A percentile compares a stretch with the other conserved stretches of the same genome.
Evolutionary conservation across 495 filamentous ascomycete species (phyloP).

Genomic region (Xylaria telfairii): DNA sequence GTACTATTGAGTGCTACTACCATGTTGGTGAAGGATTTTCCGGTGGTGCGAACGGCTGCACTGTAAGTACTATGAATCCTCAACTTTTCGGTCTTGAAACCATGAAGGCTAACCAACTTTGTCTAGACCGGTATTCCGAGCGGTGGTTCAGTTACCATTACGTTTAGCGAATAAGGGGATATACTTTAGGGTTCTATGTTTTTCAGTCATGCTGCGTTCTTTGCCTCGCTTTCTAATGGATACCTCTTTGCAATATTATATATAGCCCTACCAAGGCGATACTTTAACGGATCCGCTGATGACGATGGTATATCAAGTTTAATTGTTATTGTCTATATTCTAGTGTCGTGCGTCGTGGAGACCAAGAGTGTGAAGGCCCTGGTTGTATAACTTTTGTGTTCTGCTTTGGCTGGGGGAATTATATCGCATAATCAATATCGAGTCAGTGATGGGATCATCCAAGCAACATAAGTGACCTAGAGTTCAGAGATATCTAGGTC

Average conservation of each 20-base stretch:
- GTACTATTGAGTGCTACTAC: constrained; percentile 73
- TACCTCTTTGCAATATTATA: constrained; percentile 37
- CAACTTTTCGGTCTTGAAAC: not conserved
- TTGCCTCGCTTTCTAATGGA: constrained; percentile 42
- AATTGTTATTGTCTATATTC: constrained; percentile 46
- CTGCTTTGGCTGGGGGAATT: not conserved
- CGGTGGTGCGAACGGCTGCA: constrained; percentile 66
- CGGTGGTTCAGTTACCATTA: constrained; percentile 46
- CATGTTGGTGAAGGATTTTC: constrained; percentile 65
- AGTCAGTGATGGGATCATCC: not conserved
- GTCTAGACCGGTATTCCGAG: constrained; percentile 45
- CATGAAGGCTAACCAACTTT: constrained; percentile 29
- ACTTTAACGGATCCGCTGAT: constrained; percentile 28
- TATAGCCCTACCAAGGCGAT: constrained; percentile 32
- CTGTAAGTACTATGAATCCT: constrained; percentile 56
- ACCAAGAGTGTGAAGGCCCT: not conserved
- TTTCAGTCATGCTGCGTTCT: constrained; percentile 33
- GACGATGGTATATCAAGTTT: constrained; percentile 34
- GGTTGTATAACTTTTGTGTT: constrained; percentile 17
- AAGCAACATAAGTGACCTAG: not conserved
- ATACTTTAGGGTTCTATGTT: constrained; percentile 25
- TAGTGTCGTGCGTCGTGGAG: constrained; percentile 30
- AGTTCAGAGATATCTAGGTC: not conserved
- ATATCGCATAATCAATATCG: not conserved
- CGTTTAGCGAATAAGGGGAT: constrained; percentile 39